Evolutionary conservation across 805 yeast genomes (phyloP).

Genomic region (Saturnispora sanitii): DNA sequence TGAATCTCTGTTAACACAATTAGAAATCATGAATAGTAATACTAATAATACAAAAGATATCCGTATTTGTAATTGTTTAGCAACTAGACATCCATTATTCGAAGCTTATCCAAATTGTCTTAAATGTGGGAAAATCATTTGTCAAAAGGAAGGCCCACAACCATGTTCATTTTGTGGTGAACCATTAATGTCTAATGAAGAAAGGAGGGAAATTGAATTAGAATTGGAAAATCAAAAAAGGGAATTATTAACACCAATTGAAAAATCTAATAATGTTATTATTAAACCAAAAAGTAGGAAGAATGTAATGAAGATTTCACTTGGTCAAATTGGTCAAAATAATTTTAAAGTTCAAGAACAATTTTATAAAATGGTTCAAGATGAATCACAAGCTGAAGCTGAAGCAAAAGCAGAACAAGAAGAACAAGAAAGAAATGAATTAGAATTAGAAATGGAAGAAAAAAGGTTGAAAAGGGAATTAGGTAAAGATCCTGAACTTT

Average conservation of each 20-base stretch:
- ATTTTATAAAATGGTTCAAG: slow-evolving; percentile 51
- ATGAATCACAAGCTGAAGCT: no score
- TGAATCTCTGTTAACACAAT: slow-evolving; percentile 36
- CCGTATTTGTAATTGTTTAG: slow-evolving; percentile 68
- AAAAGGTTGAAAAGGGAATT: slow-evolving; percentile 32
- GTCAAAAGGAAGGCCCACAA: slow-evolving; percentile 81
- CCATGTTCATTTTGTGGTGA: slow-evolving; percentile 80
- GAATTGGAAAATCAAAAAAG: slow-evolving; percentile 46
- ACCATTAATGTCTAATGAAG: slow-evolving; percentile 54
- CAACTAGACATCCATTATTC: slow-evolving; percentile 76
- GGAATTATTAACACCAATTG: slow-evolving; percentile 24
- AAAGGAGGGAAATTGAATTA: slow-evolving; percentile 45
- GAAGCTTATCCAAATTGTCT: slow-evolving; percentile 90
- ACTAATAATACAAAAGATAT: slow-evolving; percentile 10
- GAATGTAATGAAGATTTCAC: slow-evolving; percentile 44
- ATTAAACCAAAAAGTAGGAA: slow-evolving; percentile 22
- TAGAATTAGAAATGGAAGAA: slow-evolving; percentile 29
- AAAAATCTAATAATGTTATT: slow-evolving; percentile 7
- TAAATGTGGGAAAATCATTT: slow-evolving; percentile 88
- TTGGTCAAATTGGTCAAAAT: slow-evolving; percentile 53
- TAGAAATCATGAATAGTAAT: slow-evolving; percentile 28
- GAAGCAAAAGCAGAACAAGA: no score
- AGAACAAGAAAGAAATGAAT: slow-evolving; percentile 26
- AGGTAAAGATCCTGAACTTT: slow-evolving; percentile 45
- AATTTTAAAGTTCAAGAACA: slow-evolving; percentile 61